A percentile compares a stretch with the other conserved stretches of the same genome.
Evolutionary conservation across 257 asterid genomes (phyloP).

Genomic region (Rehmannia glutinosa): DNA sequence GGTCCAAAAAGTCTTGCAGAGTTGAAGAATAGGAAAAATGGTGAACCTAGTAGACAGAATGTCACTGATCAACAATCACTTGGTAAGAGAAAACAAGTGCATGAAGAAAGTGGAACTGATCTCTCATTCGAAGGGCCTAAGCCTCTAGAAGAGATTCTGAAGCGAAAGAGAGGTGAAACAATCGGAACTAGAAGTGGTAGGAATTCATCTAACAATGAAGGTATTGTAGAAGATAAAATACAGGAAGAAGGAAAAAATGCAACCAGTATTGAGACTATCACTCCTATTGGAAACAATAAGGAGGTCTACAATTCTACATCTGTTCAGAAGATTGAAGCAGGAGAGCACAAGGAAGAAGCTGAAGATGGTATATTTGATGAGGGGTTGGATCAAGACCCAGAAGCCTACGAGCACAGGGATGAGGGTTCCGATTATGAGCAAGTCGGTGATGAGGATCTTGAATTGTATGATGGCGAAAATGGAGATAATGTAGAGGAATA

Average conservation of each 20-base stretch:
- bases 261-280: no score
- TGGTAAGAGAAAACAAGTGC: slow-evolving; percentile 65
- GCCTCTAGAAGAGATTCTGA: slow-evolving; percentile 84
- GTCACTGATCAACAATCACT: slow-evolving; percentile 36
- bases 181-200: slow-evolving; percentile 5
- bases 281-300: no score
- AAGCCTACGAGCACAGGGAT: slow-evolving; percentile 47
- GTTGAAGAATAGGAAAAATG: slow-evolving; percentile 53
- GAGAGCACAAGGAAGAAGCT: slow-evolving; percentile 32
- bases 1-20: slow-evolving; percentile 76
- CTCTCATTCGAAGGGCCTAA: slow-evolving; percentile 86
- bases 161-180: slow-evolving; percentile 63
- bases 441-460: slow-evolving; percentile 53
- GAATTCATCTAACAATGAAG: slow-evolving; percentile 16
- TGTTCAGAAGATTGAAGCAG: slow-evolving; percentile 22
- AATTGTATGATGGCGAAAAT: slow-evolving; percentile 61
- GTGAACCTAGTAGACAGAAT: slow-evolving; percentile 33
- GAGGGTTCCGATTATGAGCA: slow-evolving; percentile 60
- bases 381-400: slow-evolving; percentile 39
- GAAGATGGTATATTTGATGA: slow-evolving; percentile 48
- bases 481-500: slow-evolving; percentile 49
- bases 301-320: slow-evolving; percentile 28
- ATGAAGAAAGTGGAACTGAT: slow-evolving; percentile 37
- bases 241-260: slow-evolving; percentile 17
- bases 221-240: slow-evolving; percentile 21